These are phyloP conservation scores for Lactarius psammicola DNA, from an alignment of 768 basidiomycete species.

Conservation along the genomic window DNA sequence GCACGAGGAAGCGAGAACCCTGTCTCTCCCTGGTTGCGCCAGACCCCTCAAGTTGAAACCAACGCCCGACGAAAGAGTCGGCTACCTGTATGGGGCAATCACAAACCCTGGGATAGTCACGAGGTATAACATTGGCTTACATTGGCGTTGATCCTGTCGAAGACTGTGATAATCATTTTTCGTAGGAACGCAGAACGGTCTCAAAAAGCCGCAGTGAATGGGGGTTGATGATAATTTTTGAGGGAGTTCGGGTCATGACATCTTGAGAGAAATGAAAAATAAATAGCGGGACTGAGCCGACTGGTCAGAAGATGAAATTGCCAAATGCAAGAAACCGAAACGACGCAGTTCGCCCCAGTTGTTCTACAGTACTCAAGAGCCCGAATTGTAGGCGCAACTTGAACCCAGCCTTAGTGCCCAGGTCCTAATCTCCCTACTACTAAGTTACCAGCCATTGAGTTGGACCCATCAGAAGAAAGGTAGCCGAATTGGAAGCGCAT, in stretches of 20 bases:
- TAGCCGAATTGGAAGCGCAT: too few species aligned
- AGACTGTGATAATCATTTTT: slow-evolving; percentile 4
- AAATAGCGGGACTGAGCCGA: not conserved
- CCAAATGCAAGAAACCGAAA: not conserved
- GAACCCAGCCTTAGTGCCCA: too few species aligned
- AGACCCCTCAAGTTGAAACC: slow-evolving; percentile 38
- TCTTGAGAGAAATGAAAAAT: not conserved
- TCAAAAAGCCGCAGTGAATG: not conserved
- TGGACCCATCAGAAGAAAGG: too few species aligned
- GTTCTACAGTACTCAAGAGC: too few species aligned
- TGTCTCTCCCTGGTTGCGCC: slow-evolving; percentile 36
- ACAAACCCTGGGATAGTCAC: not conserved
- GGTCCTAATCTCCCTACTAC: too few species aligned
- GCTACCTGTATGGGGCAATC: slow-evolving; percentile 31
- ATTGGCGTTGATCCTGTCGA: slow-evolving; percentile 21
- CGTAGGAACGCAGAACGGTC: not conserved
- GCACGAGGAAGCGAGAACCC: slow-evolving; percentile 38
- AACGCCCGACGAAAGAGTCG: slow-evolving; percentile 35
- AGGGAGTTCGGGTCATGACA: not conserved
- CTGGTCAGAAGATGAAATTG: not conserved
- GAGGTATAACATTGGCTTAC: slow-evolving; percentile 13
- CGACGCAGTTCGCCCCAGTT: too few species aligned
- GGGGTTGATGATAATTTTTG: not conserved
- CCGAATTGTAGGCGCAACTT: too few species aligned
- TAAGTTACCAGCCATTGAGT: too few species aligned